Base-by-base conservation (phyloP, 2,329 filamentous ascomycete genomes). In the Phaeosphaeriaceae sp. region DNA sequence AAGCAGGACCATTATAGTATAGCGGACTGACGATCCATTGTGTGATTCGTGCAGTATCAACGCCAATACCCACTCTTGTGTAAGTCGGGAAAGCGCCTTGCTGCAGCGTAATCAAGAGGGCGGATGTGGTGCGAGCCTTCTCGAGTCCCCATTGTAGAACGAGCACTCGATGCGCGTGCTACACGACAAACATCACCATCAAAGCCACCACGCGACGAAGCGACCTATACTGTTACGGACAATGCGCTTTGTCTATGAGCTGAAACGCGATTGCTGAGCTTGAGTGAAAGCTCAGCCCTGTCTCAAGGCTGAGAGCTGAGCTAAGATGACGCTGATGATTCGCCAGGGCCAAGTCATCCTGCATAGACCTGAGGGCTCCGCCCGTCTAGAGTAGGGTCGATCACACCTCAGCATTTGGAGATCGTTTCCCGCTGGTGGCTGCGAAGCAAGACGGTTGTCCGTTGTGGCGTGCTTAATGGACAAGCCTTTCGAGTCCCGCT, bases 291-390 rank as follows among this genome's bases (percentile, higher is more conserved):
- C 50, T 68, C 54, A 60, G 57, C 58, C 56, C 54, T 56, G 58
- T 31, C 52, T 46, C 47, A 58, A 45, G 59, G 63, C 57, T 62
- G 57, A 61, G 57, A 60, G 54, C 61, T 57, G 61, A 60, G 57
- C 60, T 65, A 36, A 67, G 48, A 63, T 58, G 54, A 55, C 40
- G 50, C 49, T 47, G 49, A 36, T 60, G 56, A 63, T 63, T 63
- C 54, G 63, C 48, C 48, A 31, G 53, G 13, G 41, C 20, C 41
- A 55, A 48, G 33, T 57, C 46, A 61, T 62, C 54, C 55, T 60
- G 53, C 58, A 64, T 59, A 49, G 55, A 64, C 48, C 60, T 49
- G 7, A 40, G 36, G 17, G 55, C 51, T 48, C 52, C 44, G 48
- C 22, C 25, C 21, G 48, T 42, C 41, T 48, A 54, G 36, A 48